Percentiles rank a stretch among this genome's conserved stretches.
These are phyloP conservation scores for Apophysomyces elegans DNA, from an alignment of 371 early-diverging fungal genomes.

Conservation along the genomic window DNA sequence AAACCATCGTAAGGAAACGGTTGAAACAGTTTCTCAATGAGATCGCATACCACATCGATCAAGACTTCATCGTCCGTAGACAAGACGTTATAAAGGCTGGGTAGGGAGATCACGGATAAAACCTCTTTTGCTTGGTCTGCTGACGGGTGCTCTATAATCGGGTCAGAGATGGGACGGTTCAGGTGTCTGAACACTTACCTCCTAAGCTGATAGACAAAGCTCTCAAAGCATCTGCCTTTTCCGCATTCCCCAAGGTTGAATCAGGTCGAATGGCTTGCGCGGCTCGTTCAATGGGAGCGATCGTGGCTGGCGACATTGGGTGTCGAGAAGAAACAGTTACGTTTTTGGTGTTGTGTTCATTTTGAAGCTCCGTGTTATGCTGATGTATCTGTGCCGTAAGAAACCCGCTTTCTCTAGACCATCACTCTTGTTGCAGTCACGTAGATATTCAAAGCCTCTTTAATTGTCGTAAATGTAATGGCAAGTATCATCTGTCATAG, in stretches of 20 bases:
- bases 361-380: background rate
- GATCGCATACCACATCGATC: constrained; percentile 29
- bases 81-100: constrained; percentile 35
- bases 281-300: constrained; percentile 28
- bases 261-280: constrained; percentile 29
- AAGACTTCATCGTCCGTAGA: constrained; percentile 28
- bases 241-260: constrained; percentile 19
- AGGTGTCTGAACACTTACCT: constrained; percentile 23
- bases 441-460: too few species aligned
- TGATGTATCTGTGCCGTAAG: too few species aligned
- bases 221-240: constrained; percentile 35
- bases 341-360: background rate
- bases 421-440: too few species aligned
- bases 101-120: constrained; percentile 28
- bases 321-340: background rate
- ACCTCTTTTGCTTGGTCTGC: constrained; percentile 32
- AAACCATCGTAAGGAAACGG: constrained; percentile 38
- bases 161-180: background rate
- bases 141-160: constrained; percentile 18
- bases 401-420: too few species aligned
- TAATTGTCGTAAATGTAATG: too few species aligned
- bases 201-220: constrained; percentile 31
- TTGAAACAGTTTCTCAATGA: constrained; percentile 32
- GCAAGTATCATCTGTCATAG: too few species aligned
- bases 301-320: constrained; percentile 30